A percentile compares a stretch with the other conserved stretches of the same genome.
Conservation (phyloP, 73 alveolate genomes). For the Tetrahymena thermophila region DNA sequence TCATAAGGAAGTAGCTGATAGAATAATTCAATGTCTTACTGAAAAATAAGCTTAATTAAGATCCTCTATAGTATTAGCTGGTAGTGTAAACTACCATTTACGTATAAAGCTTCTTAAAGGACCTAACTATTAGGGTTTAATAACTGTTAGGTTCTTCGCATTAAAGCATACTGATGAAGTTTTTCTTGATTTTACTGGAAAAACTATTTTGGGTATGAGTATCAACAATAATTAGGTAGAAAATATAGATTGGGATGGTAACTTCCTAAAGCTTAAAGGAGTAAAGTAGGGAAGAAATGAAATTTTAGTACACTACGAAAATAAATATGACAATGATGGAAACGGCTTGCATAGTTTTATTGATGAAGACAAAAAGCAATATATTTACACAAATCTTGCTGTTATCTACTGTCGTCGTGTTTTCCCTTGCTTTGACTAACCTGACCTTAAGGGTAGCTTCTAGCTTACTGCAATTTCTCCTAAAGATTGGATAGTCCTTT, state of each 20-base stretch:
- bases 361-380: slow-evolving; percentile 90
- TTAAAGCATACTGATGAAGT: not conserved
- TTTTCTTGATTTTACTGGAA: slow-evolving; percentile 65
- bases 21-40: slow-evolving; percentile 7
- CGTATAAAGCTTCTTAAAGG: slow-evolving; percentile 20
- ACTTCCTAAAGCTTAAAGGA: slow-evolving; percentile 9
- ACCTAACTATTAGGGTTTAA: not conserved
- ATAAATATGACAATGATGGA: slow-evolving; percentile 73
- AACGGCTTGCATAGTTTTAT: slow-evolving; percentile 88
- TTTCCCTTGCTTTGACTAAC: slow-evolving; percentile 98
- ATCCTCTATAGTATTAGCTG: slow-evolving; percentile 2
- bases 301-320: slow-evolving; percentile 24
- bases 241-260: slow-evolving; percentile 40
- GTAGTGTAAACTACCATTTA: slow-evolving; percentile 19
- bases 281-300: slow-evolving; percentile 37
- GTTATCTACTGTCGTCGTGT: slow-evolving; percentile 92
- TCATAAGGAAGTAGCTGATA: not conserved
- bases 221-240: slow-evolving; percentile 44
- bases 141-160: not conserved
- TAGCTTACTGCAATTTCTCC: slow-evolving; percentile 77
- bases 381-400: slow-evolving; percentile 92
- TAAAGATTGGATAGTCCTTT: slow-evolving; percentile 87
- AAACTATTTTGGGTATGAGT: slow-evolving; percentile 33
- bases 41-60: slow-evolving; percentile 15
- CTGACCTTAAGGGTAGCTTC: slow-evolving; percentile 88